Evolutionary conservation across 73 alveolate species (phyloP).

Genomic region (Tetrahymena borealis): DNA sequence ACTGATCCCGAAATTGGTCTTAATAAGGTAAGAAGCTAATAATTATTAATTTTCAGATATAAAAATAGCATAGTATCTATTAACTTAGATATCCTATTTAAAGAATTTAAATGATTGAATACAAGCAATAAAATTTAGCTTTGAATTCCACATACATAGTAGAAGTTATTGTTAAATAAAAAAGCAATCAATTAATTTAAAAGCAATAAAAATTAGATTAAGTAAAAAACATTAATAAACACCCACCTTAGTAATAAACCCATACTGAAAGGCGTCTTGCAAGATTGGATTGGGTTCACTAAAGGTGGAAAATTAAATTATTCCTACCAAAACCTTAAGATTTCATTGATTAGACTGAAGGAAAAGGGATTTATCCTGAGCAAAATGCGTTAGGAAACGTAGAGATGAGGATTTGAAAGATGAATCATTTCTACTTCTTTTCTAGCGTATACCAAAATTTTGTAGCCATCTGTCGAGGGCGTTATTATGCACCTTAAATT

Average conservation of each 20-base stretch:
- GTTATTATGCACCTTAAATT: neutral
- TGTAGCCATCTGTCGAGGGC: neutral
- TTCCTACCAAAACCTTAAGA: conserved; percentile 2
- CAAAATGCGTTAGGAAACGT: neutral
- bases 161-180: neutral
- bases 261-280: conserved; percentile 5
- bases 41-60: neutral
- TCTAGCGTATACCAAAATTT: neutral
- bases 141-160: too few relatives aligned
- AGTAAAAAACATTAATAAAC: too few relatives aligned
- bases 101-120: too few relatives aligned
- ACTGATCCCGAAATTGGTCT: conserved; percentile 61
- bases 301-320: neutral
- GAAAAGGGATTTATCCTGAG: neutral
- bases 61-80: too few relatives aligned
- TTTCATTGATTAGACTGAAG: neutral
- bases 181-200: neutral
- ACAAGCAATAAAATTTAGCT: too few relatives aligned
- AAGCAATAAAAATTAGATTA: neutral
- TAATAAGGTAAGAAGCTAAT: neutral
- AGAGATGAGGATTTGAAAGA: neutral
- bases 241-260: neutral
- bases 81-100: too few relatives aligned
- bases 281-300: neutral
- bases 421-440: neutral